phyloP scores from a whole-genome alignment of 2,329 filamentous ascomycete species.

The Ciborinia camelliae region DNA sequence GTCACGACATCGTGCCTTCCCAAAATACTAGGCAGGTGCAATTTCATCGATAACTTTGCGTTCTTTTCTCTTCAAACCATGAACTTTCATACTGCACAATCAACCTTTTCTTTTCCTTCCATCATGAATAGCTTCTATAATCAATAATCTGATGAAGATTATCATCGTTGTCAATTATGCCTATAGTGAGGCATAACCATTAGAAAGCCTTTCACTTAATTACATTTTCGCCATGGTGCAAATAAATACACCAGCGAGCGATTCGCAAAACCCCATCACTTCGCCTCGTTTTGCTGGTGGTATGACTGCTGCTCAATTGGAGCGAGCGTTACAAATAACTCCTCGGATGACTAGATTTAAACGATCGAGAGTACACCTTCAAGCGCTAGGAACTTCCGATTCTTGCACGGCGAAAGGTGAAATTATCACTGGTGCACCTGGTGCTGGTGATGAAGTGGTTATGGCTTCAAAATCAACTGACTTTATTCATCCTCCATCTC shows the following conservation, averaged over 20 bases:
- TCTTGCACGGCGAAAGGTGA: not conserved
- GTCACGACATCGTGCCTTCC: not conserved
- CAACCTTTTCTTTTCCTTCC: not conserved
- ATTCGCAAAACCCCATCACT: not conserved
- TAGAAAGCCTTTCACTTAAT: not conserved
- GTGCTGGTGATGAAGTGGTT: not conserved
- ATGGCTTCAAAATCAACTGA: not conserved
- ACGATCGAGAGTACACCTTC: not conserved
- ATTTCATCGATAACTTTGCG: not conserved
- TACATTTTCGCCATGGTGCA: not conserved
- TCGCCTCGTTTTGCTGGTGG: not conserved
- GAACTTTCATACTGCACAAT: not conserved
- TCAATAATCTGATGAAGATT: not conserved
- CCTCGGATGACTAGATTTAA: slow-evolving; percentile 7
- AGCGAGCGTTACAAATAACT: not conserved
- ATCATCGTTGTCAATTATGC: not conserved
- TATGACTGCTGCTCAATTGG: not conserved
- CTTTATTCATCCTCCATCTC: too few species aligned
- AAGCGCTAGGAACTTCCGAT: not conserved
- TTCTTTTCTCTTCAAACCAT: not conserved
- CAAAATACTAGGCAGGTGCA: not conserved
- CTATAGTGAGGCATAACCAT: not conserved
- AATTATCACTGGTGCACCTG: not conserved
- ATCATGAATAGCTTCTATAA: not conserved
- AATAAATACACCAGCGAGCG: not conserved